Evolutionary conservation across 208 protist species (phyloP), one percentile per base, ranked within the genome.

Genomic region (Trypanosoma scelopori): DNA sequence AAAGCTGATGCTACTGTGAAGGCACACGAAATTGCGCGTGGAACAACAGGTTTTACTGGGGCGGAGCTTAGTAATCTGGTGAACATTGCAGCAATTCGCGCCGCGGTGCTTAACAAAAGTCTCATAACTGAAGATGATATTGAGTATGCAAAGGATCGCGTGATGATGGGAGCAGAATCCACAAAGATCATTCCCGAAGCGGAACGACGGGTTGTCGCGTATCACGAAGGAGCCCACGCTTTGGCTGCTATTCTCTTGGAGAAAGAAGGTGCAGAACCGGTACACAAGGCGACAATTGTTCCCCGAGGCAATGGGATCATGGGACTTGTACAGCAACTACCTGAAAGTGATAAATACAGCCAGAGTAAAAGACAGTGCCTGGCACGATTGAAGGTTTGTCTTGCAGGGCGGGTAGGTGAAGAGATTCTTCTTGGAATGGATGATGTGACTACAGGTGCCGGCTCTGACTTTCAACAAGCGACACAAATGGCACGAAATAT

Each of bases 381-480:
- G 25, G 80, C 90, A 12, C 78, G 90, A 32, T 65, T 97, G 23
- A 92, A 91, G 72, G 88, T 95, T 53, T 92, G 86, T 55, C 65
- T 97, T 27, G 92, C 90, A 18, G 92, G 92, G 25, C 83, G 98
- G 32, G 96, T 98, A 20, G 97, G 96, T 25, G 98, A 99, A 78
- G 97, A 99, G 81, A 80, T 99, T 11, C 82, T 99, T 13, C 96
- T 97, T 52, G 98, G 98, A 46, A 47, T 79, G 20, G 85, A 98
- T 20, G 85, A 98, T 57, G 82, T 99, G 30, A 98, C 97, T 5
- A 97, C 91, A 15, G 97, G 94, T 45, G 92, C 91, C 20, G 76
- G 75, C 28, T 93, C 86, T 4, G 92, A 97, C 65, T 97, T 97
- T 65, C 85, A 97, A 71, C 82, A 93, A 67, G 92, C 92, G n/a